These are phyloP conservation scores for Ascochyta koolunga DNA, from an alignment of 2,329 filamentous ascomycete genomes.

Conservation along the genomic window DNA sequence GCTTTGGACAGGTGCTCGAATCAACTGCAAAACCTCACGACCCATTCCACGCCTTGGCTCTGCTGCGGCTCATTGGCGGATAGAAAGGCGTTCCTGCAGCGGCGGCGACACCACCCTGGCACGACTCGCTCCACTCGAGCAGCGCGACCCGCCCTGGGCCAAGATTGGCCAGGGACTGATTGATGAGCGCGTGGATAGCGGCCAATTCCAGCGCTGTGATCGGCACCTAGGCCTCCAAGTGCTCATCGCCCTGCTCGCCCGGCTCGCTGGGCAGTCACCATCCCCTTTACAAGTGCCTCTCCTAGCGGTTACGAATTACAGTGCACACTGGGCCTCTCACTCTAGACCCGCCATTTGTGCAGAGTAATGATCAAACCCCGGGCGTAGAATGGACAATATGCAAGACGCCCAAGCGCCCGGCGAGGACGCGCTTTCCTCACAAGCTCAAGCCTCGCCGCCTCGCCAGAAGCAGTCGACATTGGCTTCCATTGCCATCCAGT, in stretches of 20 bases:
- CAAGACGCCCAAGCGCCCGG: slow-evolving; percentile 37
- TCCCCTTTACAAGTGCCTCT: slow-evolving; percentile 38
- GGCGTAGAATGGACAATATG: slow-evolving; percentile 39
- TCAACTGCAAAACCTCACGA: slow-evolving; percentile 1
- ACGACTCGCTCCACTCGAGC: slow-evolving; percentile 30
- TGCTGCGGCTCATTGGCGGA: slow-evolving; percentile 15
- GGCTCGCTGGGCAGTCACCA: slow-evolving; percentile 28
- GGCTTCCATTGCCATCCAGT: slow-evolving; percentile 50
- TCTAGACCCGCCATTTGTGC: slow-evolving; percentile 42
- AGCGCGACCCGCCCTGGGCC: slow-evolving; percentile 30
- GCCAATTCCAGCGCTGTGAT: slow-evolving; percentile 41
- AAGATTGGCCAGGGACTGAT: slow-evolving; percentile 10
- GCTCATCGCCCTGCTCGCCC: slow-evolving; percentile 32
- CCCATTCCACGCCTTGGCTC: slow-evolving; percentile 2
- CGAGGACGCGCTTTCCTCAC: slow-evolving; percentile 29
- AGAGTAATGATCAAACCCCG: slow-evolving; percentile 40
- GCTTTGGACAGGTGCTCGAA: slow-evolving; percentile 4
- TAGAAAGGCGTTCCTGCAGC: slow-evolving; percentile 34
- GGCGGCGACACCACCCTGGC: slow-evolving; percentile 21
- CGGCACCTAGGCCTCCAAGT: slow-evolving; percentile 31
- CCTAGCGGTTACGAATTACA: slow-evolving; percentile 27
- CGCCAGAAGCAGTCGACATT: slow-evolving; percentile 45
- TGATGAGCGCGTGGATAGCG: slow-evolving; percentile 27
- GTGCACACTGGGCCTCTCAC: slow-evolving; percentile 25
- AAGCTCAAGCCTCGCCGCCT: slow-evolving; percentile 31